Percentiles rank a stretch among this genome's conserved stretches.
These are phyloP conservation scores for Pochonia chlamydosporia DNA, from an alignment of 2,329 filamentous ascomycete species.

Conservation along the genomic window DNA sequence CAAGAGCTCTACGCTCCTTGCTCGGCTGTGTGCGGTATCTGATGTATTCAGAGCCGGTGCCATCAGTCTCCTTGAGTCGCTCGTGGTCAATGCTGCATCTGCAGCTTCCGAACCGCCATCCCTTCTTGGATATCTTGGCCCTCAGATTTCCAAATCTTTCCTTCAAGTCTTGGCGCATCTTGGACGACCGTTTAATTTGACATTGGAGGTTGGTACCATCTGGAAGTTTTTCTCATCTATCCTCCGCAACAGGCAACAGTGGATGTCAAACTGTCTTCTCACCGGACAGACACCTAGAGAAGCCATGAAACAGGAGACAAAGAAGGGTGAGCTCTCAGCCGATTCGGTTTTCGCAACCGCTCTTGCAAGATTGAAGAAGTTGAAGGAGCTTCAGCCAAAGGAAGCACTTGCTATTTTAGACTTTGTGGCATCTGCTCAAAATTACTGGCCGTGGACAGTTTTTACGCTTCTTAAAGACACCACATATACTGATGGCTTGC, in stretches of 20 bases:
- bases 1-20: constrained; percentile 70
- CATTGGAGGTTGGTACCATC: constrained; percentile 58
- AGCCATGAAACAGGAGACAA: constrained; percentile 53
- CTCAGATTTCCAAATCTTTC: constrained; percentile 78
- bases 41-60: constrained; percentile 61
- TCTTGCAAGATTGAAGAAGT: constrained; percentile 60
- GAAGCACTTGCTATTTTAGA: constrained; percentile 73
- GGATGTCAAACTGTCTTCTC: constrained; percentile 89
- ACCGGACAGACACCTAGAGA: constrained; percentile 82
- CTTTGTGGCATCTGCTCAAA: constrained; percentile 83
- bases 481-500: constrained; percentile 65
- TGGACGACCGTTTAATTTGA: constrained; percentile 66
- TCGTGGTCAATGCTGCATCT: constrained; percentile 66
- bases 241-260: constrained; percentile 85
- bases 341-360: constrained; percentile 70
- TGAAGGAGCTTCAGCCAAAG: constrained; percentile 57
- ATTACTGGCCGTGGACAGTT: constrained; percentile 94
- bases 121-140: constrained; percentile 81
- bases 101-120: constrained; percentile 76
- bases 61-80: constrained; percentile 63
- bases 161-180: constrained; percentile 71
- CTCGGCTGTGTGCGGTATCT: constrained; percentile 67
- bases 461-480: constrained; percentile 70
- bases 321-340: constrained; percentile 41
- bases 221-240: constrained; percentile 87